Conservation (phyloP, 306 rosid species). For the Rubus idaeus region DNA sequence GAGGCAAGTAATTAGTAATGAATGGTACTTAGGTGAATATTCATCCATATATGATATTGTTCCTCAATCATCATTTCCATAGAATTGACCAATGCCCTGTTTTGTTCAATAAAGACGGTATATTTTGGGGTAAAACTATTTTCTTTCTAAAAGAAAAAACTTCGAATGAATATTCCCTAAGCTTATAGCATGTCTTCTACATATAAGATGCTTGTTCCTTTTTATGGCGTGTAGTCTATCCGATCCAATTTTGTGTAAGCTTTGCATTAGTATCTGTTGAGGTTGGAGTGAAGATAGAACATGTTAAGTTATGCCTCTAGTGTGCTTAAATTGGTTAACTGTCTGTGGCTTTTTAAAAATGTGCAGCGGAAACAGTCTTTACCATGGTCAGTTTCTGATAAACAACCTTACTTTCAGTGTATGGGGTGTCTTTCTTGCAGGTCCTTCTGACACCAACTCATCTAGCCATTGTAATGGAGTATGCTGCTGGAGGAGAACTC, state of each 20-base stretch:
- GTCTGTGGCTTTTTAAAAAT: neutral
- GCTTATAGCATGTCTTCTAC: neutral
- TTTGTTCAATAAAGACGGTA: neutral
- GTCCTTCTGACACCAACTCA: conserved; percentile 76
- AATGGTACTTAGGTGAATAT: neutral
- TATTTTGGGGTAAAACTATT: neutral
- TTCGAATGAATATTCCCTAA: neutral
- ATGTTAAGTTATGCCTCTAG: neutral
- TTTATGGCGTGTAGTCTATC: neutral
- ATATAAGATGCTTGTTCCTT: conserved; percentile 1
- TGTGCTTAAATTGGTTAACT: neutral
- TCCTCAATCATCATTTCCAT: neutral
- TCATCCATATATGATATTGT: neutral
- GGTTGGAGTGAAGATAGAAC: neutral
- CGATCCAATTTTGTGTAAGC: neutral
- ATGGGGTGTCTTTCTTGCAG: conserved; percentile 45
- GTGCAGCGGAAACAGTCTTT: neutral
- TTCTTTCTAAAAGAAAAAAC: neutral
- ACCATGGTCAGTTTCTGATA: neutral
- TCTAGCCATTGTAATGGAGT: conserved; percentile 87
- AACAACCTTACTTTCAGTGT: conserved; percentile 1
- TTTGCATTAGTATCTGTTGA: conserved; percentile 7
- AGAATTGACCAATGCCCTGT: neutral
- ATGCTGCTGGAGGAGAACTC: conserved; percentile 86
- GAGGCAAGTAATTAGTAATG: conserved; percentile 45